A percentile compares a stretch with the other conserved stretches of the same genome.
These are phyloP conservation scores for Nakazawaea ambrosiae DNA, from an alignment of 805 yeast genomes.

Conservation along the genomic window DNA sequence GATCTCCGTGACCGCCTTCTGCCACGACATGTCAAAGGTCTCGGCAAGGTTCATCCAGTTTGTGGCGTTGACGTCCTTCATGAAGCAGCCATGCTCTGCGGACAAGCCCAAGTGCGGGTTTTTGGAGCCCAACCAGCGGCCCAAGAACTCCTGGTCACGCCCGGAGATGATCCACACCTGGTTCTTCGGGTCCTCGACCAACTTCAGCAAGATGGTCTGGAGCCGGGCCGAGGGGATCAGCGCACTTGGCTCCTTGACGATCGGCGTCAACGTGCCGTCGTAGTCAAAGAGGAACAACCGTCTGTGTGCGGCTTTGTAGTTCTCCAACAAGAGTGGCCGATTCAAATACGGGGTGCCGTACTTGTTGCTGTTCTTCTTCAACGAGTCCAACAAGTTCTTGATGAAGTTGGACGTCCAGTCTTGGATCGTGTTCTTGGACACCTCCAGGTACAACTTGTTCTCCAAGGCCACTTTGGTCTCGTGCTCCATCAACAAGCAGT, in stretches of 20 bases:
- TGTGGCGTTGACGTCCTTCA: conserved; percentile 59
- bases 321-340: conserved; percentile 52
- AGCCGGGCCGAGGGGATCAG: conserved; percentile 87
- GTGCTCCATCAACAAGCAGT: conserved; percentile 49
- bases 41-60: conserved; percentile 85
- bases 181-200: conserved; percentile 72
- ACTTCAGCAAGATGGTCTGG: conserved; percentile 45
- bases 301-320: conserved; percentile 54
- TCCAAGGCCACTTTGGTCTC: conserved; percentile 41
- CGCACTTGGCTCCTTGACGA: conserved; percentile 95
- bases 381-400: conserved; percentile 35
- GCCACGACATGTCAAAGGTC: conserved; percentile 91
- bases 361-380: conserved; percentile 31
- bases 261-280: conserved; percentile 96
- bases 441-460: conserved; percentile 50
- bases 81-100: conserved; percentile 97
- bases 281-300: conserved; percentile 89
- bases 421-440: conserved; percentile 67
- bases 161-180: conserved; percentile 95
- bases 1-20: conserved; percentile 65
- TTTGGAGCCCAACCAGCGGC: conserved; percentile 75
- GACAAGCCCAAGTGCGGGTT: conserved; percentile 66
- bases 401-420: conserved; percentile 70
- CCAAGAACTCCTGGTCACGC: conserved; percentile 85
- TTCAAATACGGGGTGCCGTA: conserved; percentile 80